Conservation (phyloP, 1,139 yeast species). For the Petasospora rhodanensis region DNA sequence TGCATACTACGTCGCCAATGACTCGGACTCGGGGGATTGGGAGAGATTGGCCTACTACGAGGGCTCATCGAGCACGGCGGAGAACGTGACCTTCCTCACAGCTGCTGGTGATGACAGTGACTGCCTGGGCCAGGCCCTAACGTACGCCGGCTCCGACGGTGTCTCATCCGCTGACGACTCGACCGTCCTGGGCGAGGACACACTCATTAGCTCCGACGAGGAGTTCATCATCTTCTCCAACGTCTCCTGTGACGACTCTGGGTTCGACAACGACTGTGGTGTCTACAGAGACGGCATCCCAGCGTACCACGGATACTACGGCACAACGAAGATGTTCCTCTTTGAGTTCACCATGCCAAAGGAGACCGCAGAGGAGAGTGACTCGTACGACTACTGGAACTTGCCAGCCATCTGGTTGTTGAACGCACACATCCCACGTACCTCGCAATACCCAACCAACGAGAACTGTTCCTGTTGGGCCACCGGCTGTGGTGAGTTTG, state of each 20-base stretch:
- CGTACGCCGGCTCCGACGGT: slow-evolving; percentile 47
- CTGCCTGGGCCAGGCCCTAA: slow-evolving; percentile 63
- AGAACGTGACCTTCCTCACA: slow-evolving; percentile 64
- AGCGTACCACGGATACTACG: slow-evolving; percentile 70
- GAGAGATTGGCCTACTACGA: slow-evolving; percentile 43
- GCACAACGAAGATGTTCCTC: slow-evolving; percentile 60
- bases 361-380: slow-evolving; percentile 34
- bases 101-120: slow-evolving; percentile 44
- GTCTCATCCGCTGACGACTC: slow-evolving; percentile 36
- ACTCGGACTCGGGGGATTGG: slow-evolving; percentile 37
- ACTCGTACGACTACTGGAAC: slow-evolving; percentile 39
- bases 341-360: slow-evolving; percentile 68
- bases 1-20: slow-evolving; percentile 50
- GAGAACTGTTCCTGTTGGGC: slow-evolving; percentile 71
- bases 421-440: slow-evolving; percentile 75
- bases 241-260: slow-evolving; percentile 46
- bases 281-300: slow-evolving; percentile 69
- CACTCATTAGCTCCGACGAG: slow-evolving; percentile 47
- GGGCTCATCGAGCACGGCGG: slow-evolving; percentile 34
- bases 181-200: slow-evolving; percentile 47
- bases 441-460: slow-evolving; percentile 64
- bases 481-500: slow-evolving; percentile 79
- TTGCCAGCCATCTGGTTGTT: slow-evolving; percentile 80
- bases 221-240: slow-evolving; percentile 63
- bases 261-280: slow-evolving; percentile 51